Evolutionary conservation across 805 yeast genomes (phyloP).

Genomic region (Cyberlindnera americana): DNA sequence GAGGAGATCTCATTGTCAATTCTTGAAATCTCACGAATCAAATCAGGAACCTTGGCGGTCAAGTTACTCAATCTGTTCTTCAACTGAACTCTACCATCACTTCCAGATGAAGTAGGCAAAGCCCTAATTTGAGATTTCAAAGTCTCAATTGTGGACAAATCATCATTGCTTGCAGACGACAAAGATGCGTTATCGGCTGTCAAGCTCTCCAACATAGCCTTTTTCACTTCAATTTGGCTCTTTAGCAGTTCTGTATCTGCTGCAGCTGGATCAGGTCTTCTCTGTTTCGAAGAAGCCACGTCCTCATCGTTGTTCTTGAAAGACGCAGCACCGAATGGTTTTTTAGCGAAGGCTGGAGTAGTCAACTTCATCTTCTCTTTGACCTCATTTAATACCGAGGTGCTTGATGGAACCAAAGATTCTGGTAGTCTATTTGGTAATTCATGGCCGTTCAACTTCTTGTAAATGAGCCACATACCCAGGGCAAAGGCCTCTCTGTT

Average conservation of each 20-base stretch:
- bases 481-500: constrained; percentile 90
- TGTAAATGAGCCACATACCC: constrained; percentile 94
- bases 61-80: constrained; percentile 55
- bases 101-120: constrained; percentile 36
- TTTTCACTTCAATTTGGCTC: constrained; percentile 67
- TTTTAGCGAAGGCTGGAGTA: constrained; percentile 16
- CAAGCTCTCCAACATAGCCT: constrained; percentile 63
- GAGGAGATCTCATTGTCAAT: constrained; percentile 67
- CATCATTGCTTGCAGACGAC: constrained; percentile 34
- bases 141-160: constrained; percentile 54
- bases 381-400: constrained; percentile 66
- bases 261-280: constrained; percentile 32
- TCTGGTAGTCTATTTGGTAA: constrained; percentile 82
- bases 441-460: constrained; percentile 85
- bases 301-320: constrained; percentile 75
- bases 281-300: constrained; percentile 59
- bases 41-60: constrained; percentile 67
- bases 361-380: constrained; percentile 45
- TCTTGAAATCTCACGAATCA: constrained; percentile 58
- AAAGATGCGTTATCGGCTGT: constrained; percentile 26
- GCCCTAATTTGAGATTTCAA: constrained; percentile 57
- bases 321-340: constrained; percentile 36
- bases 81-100: constrained; percentile 41
- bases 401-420: constrained; percentile 84
- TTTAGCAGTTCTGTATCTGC: constrained; percentile 47